A percentile compares a stretch with the other conserved stretches of the same genome.
Evolutionary conservation across 371 early-diverging fungal species (phyloP).

Genomic region (Umbelopsis sp.): DNA sequence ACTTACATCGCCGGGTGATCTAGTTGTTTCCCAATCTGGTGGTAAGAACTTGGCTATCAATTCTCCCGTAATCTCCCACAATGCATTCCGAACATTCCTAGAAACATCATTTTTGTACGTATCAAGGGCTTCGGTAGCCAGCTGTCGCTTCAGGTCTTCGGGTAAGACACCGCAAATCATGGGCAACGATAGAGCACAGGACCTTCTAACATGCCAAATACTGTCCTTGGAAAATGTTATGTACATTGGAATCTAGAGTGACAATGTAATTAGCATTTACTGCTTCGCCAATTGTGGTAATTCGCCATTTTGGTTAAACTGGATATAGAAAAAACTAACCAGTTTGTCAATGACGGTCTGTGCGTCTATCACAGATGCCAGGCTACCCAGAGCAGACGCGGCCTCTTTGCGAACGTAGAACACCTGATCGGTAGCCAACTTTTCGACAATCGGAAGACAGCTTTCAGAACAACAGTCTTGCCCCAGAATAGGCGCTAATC

Average conservation of each 20-base stretch:
- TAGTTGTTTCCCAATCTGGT: slow-evolving; percentile 47
- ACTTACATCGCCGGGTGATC: slow-evolving; percentile 44
- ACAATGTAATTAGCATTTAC: neutral
- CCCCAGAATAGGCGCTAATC: slow-evolving; percentile 51
- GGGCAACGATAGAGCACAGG: slow-evolving; percentile 57
- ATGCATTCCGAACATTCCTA: slow-evolving; percentile 59
- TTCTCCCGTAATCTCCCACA: slow-evolving; percentile 64
- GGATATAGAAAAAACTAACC: slow-evolving; percentile 29
- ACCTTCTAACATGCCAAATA: slow-evolving; percentile 66
- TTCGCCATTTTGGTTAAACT: no score
- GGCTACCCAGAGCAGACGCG: slow-evolving; percentile 55
- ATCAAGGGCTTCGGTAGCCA: slow-evolving; percentile 51
- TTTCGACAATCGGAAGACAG: slow-evolving; percentile 59
- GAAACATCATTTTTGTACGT: slow-evolving; percentile 58
- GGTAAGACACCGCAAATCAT: slow-evolving; percentile 52
- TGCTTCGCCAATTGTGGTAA: no score
- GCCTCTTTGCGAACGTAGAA: slow-evolving; percentile 68
- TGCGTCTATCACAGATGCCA: slow-evolving; percentile 45
- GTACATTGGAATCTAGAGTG: slow-evolving; percentile 51
- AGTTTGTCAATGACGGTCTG: slow-evolving; percentile 48
- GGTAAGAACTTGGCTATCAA: slow-evolving; percentile 59
- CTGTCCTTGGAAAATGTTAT: slow-evolving; percentile 53
- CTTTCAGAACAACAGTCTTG: slow-evolving; percentile 45
- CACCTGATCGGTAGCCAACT: slow-evolving; percentile 49
- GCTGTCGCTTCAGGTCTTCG: slow-evolving; percentile 38